Evolutionary conservation across 345 rosid species (phyloP).

Genomic region (Citropsis articulata): DNA sequence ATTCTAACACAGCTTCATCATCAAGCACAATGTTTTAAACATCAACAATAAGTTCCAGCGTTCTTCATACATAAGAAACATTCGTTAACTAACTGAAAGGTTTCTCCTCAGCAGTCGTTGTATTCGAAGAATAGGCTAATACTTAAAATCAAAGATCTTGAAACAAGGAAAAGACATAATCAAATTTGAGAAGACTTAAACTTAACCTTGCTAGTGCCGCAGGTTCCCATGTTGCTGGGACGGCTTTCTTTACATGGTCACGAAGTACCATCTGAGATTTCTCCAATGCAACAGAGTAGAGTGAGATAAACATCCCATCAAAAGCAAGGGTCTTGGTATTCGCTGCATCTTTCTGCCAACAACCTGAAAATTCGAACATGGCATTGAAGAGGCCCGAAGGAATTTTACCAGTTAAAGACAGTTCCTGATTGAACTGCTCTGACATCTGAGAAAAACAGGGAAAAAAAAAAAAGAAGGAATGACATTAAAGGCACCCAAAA

Average conservation of each 20-base stretch:
- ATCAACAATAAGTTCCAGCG: background rate
- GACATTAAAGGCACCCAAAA: background rate
- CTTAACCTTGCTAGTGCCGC: slow-evolving; percentile 81
- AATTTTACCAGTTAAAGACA: slow-evolving; percentile 82
- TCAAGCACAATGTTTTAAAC: background rate
- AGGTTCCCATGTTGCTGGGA: slow-evolving; percentile 90
- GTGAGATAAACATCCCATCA: slow-evolving; percentile 82
- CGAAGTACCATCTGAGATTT: slow-evolving; percentile 75
- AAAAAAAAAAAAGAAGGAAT: background rate
- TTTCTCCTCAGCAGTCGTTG: background rate
- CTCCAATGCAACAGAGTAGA: slow-evolving; percentile 79
- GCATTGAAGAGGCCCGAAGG: slow-evolving; percentile 91
- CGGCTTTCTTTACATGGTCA: slow-evolving; percentile 78
- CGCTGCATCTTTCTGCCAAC: slow-evolving; percentile 96
- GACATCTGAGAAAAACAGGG: slow-evolving; percentile 62
- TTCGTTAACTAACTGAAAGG: background rate
- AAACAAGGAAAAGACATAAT: background rate
- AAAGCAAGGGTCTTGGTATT: slow-evolving; percentile 90
- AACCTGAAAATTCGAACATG: slow-evolving; percentile 84
- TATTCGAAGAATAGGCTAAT: background rate
- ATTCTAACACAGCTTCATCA: background rate
- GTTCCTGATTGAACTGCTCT: slow-evolving; percentile 92
- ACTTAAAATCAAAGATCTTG: background rate
- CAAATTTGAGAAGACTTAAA: background rate
- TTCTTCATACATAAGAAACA: background rate